Evolutionary conservation across 1,284 basidiomycete species (phyloP).

Genomic region (Pseudozyma hubeiensis): DNA sequence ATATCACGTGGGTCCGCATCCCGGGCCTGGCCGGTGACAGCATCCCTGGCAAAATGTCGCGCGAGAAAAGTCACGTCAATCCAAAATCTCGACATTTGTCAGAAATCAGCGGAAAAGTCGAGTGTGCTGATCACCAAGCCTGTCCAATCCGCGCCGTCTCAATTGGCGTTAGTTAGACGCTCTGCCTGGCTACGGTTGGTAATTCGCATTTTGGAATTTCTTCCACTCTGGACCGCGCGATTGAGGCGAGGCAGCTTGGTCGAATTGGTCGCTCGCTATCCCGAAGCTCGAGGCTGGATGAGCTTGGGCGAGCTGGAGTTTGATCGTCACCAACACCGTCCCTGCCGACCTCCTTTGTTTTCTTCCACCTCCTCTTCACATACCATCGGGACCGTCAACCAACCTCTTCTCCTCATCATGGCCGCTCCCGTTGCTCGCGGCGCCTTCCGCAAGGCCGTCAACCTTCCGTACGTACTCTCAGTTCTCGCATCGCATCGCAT

Average conservation of each 20-base stretch:
- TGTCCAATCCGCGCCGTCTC: conserved; percentile 22
- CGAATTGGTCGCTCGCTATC: conserved; percentile 22
- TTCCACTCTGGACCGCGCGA: neutral
- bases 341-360: conserved; percentile 1
- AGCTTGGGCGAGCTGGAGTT: neutral
- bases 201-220: conserved; percentile 7
- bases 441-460: conserved; percentile 74
- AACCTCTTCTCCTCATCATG: conserved; percentile 38
- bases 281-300: neutral
- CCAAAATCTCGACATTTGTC: conserved; percentile 28
- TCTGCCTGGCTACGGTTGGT: neutral
- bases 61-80: conserved; percentile 10
- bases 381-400: conserved; percentile 26
- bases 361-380: conserved; percentile 32
- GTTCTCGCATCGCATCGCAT: conserved; percentile 6
- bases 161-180: conserved; percentile 21
- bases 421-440: conserved; percentile 54
- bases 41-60: conserved; percentile 11
- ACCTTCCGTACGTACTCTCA: conserved; percentile 73
- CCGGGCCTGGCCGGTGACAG: conserved; percentile 12
- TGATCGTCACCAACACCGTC: conserved; percentile 14
- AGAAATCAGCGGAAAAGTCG: conserved; percentile 5
- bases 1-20: conserved; percentile 4
- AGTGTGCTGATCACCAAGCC: conserved; percentile 24
- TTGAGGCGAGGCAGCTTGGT: no score